Evolutionary conservation across 345 rosid genomes (phyloP), one percentile per base, ranked within the genome.

Genomic region (Combretum micranthum): DNA sequence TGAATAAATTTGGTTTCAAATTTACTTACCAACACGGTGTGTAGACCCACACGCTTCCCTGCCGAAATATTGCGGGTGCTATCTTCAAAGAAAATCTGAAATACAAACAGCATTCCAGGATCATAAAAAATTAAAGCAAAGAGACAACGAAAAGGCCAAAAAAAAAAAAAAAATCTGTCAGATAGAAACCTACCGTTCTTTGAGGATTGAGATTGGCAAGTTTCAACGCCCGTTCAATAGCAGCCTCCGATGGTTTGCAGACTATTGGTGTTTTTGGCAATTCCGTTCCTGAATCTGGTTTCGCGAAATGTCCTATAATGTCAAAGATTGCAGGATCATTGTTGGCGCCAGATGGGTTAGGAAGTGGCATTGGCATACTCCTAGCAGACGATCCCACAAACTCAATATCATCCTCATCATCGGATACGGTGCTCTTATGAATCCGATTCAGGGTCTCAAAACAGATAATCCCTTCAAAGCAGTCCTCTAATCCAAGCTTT

Each of bases 51-150:
- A 37, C 68, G 65, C 68, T 84, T 86, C 18, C 80, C 96, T 5
- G 90, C 62, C 58, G 79, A 79, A 42, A 88, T 78, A 80, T 91
- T 86, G 18, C 95, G 80, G 50, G 69, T 26, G 69, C 96, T 91
- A 47, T 91, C 98, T 45, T 91, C 98, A 15, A 91, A 88, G 75
- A 91, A 88, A 53, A 88, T 46, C 98, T 91, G 85, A 54, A 62
- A 53, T 60, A 50, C 10, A 4, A 21, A 22, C 42, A 57, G 18
- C 22, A 14, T 12, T 14, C 13, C 50, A 10, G 39, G 44, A 20
- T 16, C 17, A 11, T 16, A 8, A n/a, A 18, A 15, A 14, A 16
- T n/a, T n/a, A 57, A 12, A 12, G 42, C 15, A 5, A 49, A 45
- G n/a, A 23, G n/a, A 39, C 50, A 1, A n/a, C n/a, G n/a, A n/a